Evolutionary conservation across 495 filamentous ascomycete species (phyloP), one percentile per base, ranked within the genome.

Genomic region (Ramalina intermedia): DNA sequence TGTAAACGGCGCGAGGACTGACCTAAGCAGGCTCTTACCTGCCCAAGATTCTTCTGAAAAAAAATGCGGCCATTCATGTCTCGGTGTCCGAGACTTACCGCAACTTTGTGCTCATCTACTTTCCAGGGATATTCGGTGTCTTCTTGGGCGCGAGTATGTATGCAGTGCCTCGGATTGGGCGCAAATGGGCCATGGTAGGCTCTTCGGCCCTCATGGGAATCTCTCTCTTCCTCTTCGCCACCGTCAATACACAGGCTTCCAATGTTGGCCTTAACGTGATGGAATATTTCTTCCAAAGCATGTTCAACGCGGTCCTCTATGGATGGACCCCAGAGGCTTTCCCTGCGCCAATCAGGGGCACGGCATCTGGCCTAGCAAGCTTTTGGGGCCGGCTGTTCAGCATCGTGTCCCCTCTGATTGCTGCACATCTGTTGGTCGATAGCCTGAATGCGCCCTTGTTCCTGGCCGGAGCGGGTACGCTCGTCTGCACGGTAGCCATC

Each of bases 261-360:
- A 69, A 71, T 41, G 65, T 71, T 40, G 66, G 68, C 8, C 48
- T 73, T 1, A 71, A 67, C 48, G 55, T 62, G 0, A 61, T 71
- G 62, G 67, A 71, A 50, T 71, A 71, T 54, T 69, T 71, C 52
- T 70, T 73, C 55, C 67, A 73, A 47, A 61, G 57, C 38, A 68
- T 71, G 67, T 72, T 71, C 64, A 70, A 76, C 47, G 72, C 70
- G 12, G 65, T 78, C 5, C 66, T 77, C 54, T 77, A 76, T 51
- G 73, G 71, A 27, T 77, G 72, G 63, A 77, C 72, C 2, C 72
- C 73, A 0, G 73, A 78, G 55, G 73, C 67, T 8, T 78, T 76
- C 51, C 73, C 71, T 2, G 69, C 69, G 1, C 68, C 72, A 0
- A 71, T 75, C 37, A 60, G 74, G 37, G 72, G 73, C 13, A 76